Conservation (phyloP, 805 yeast species). For the Schwanniomyces sp. region DNA sequence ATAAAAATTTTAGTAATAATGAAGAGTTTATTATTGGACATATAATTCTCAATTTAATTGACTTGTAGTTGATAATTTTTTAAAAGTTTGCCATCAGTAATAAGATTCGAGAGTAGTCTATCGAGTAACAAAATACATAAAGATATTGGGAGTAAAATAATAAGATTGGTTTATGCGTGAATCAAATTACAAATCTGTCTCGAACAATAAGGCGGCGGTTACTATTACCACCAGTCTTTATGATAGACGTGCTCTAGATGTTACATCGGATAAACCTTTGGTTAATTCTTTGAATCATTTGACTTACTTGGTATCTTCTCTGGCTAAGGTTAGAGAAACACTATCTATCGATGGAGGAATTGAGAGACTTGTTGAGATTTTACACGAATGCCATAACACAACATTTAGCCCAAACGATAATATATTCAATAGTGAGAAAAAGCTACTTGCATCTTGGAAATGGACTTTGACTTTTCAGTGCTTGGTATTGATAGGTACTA, state of each 20-base stretch:
- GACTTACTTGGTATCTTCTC: constrained; percentile 81
- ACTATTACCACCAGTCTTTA: constrained; percentile 85
- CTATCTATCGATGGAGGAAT: constrained; percentile 88
- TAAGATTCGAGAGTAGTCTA: not conserved
- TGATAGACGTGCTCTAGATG: constrained; percentile 90
- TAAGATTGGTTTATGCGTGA: constrained; percentile 64
- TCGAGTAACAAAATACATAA: not conserved
- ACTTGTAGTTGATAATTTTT: not conserved
- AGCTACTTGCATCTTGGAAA: constrained; percentile 84
- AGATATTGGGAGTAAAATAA: not conserved
- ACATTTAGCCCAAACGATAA: constrained; percentile 28
- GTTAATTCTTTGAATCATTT: constrained; percentile 90
- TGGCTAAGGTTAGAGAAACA: constrained; percentile 88
- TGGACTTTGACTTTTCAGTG: constrained; percentile 97
- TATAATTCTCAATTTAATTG: constrained; percentile 1
- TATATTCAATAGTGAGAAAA: constrained; percentile 37
- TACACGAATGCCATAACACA: constrained; percentile 69
- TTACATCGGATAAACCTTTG: constrained; percentile 83
- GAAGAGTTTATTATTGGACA: not conserved
- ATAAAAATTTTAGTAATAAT: constrained; percentile 2
- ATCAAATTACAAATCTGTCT: constrained; percentile 76
- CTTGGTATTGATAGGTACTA: constrained; percentile 83
- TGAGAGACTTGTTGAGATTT: constrained; percentile 80
- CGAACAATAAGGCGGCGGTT: constrained; percentile 87
- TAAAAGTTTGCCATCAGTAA: not conserved